These are phyloP conservation scores for Pestalotiopsis sp. DNA, from an alignment of 2,329 filamentous ascomycete species.

Conservation along the genomic window DNA sequence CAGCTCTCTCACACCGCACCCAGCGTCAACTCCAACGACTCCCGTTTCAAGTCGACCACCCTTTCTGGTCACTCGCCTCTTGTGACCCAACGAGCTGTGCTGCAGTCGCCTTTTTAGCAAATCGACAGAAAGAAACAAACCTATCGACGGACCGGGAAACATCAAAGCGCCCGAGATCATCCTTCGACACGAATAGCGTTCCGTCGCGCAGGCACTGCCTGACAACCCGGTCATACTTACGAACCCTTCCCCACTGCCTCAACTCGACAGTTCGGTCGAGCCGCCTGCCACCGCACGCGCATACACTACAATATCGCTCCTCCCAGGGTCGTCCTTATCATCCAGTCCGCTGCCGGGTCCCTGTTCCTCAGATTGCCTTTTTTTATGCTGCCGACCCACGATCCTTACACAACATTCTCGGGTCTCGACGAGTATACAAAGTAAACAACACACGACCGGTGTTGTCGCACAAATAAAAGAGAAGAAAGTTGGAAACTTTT, in stretches of 20 bases:
- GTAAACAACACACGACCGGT: background rate
- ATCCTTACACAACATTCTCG: constrained; percentile 1
- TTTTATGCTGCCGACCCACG: constrained; percentile 5
- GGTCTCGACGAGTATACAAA: background rate
- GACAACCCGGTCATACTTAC: background rate
- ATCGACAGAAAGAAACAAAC: background rate
- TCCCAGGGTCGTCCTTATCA: background rate
- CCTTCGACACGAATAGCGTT: constrained; percentile 5
- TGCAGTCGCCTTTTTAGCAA: background rate
- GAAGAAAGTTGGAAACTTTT: background rate
- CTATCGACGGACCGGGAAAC: background rate
- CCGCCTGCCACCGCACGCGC: background rate
- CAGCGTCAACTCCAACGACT: constrained; percentile 12
- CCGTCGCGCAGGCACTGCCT: background rate
- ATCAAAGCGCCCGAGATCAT: constrained; percentile 1
- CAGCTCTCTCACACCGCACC: background rate
- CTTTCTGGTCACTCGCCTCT: constrained; percentile 3
- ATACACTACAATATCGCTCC: background rate
- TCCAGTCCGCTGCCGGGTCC: background rate
- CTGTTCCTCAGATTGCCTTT: background rate
- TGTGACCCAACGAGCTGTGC: constrained; percentile 2
- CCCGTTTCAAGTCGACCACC: constrained; percentile 1
- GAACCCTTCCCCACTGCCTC: background rate
- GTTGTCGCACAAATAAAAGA: background rate
- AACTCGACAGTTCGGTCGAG: constrained; percentile 2